A percentile compares a stretch with the other conserved stretches of the same genome.
These are phyloP conservation scores for Candida mesenterica DNA, from an alignment of 1,139 yeast genomes.

Conservation along the genomic window DNA sequence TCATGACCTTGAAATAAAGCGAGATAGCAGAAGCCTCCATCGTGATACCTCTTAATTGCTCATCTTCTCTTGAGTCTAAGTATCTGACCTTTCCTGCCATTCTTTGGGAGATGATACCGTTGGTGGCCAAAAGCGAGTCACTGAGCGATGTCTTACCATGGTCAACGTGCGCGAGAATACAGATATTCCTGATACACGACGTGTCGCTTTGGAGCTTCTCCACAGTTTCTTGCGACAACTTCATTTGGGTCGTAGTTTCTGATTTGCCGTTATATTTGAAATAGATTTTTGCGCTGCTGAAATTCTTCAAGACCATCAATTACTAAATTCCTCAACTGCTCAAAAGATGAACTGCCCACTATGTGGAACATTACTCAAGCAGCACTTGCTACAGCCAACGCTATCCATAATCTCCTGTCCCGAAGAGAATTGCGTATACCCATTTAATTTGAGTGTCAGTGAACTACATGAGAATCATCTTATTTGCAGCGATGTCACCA, in stretches of 20 bases:
- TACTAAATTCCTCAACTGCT: not conserved
- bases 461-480: slow-evolving; percentile 26
- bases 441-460: slow-evolving; percentile 29
- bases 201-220: slow-evolving; percentile 69
- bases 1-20: slow-evolving; percentile 68
- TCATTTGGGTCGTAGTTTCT: too few relatives aligned
- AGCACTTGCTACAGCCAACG: slow-evolving; percentile 28
- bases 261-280: too few relatives aligned
- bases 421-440: slow-evolving; percentile 27
- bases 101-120: slow-evolving; percentile 92
- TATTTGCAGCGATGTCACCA: slow-evolving; percentile 20
- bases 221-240: slow-evolving; percentile 60
- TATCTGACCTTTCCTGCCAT: slow-evolving; percentile 95
- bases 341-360: slow-evolving; percentile 27
- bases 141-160: slow-evolving; percentile 97
- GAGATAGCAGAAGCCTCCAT: slow-evolving; percentile 97
- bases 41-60: slow-evolving; percentile 92
- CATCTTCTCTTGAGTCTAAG: slow-evolving; percentile 92
- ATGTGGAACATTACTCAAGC: slow-evolving; percentile 23
- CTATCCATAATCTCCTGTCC: slow-evolving; percentile 31
- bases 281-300: too few relatives aligned
- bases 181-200: slow-evolving; percentile 75
- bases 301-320: too few relatives aligned
- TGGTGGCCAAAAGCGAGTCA: slow-evolving; percentile 88
- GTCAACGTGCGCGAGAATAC: slow-evolving; percentile 97